phyloP scores from a whole-genome alignment of 495 filamentous ascomycete species.

The Podospora anserina region DNA sequence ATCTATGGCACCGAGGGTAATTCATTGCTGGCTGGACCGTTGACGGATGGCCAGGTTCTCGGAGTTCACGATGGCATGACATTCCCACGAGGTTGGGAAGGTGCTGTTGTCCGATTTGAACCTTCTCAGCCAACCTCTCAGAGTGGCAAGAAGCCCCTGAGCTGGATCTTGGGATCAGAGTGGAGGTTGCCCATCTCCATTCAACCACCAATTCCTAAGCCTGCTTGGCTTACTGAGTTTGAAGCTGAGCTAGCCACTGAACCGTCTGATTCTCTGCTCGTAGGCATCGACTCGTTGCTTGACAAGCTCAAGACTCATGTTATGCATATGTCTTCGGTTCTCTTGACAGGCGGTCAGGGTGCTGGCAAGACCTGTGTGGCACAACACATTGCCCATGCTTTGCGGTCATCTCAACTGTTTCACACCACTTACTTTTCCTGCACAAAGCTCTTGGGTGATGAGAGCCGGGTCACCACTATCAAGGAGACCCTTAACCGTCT shows the following conservation, averaged over 20 bases:
- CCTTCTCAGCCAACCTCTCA: conserved; percentile 43
- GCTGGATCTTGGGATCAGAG: conserved; percentile 77
- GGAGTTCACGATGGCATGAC: conserved; percentile 42
- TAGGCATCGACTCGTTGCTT: conserved; percentile 79
- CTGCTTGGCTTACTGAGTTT: conserved; percentile 48
- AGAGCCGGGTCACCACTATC: conserved; percentile 79
- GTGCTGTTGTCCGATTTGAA: conserved; percentile 77
- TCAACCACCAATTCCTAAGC: conserved; percentile 63
- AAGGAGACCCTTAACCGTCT: conserved; percentile 80
- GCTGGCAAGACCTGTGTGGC: conserved; percentile 80
- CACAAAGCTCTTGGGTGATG: conserved; percentile 78
- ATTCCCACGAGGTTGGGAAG: conserved; percentile 55
- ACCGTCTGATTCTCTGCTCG: conserved; percentile 56
- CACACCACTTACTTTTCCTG: conserved; percentile 81
- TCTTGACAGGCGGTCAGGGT: conserved; percentile 83
- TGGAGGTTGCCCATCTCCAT: conserved; percentile 67
- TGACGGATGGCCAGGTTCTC: conserved; percentile 85
- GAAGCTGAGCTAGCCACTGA: conserved; percentile 52
- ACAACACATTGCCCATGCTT: conserved; percentile 56
- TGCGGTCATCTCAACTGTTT: conserved; percentile 65
- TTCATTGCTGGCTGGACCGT: conserved; percentile 73
- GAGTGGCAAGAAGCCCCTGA: conserved; percentile 51
- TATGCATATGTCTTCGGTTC: conserved; percentile 79
- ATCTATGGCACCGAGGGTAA: conserved; percentile 55
- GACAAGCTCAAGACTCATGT: conserved; percentile 67